phyloP scores from a whole-genome alignment of 305 asterid genomes.

The Fraxinus xanthoxyloides region DNA sequence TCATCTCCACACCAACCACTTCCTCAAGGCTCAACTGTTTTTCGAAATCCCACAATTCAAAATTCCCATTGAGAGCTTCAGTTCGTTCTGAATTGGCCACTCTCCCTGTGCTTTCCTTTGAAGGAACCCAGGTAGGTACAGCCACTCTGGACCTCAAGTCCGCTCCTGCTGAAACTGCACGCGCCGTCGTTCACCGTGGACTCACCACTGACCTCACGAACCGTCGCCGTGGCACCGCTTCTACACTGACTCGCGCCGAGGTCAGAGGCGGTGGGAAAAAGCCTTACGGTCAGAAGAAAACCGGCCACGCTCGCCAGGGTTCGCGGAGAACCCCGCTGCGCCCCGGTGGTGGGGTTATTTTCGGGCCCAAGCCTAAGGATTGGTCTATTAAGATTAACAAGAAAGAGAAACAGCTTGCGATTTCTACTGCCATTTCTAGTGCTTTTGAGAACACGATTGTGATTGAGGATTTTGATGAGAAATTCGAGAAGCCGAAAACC shows the following conservation, averaged over 20 bases:
- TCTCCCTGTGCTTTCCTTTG: slow-evolving; percentile 74
- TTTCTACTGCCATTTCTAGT: slow-evolving; percentile 79
- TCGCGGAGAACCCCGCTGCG: slow-evolving; percentile 87
- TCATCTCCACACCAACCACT: slow-evolving; percentile 40
- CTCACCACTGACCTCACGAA: slow-evolving; percentile 83
- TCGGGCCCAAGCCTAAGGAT: slow-evolving; percentile 94
- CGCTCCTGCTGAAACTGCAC: slow-evolving; percentile 83
- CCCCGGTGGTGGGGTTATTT: slow-evolving; percentile 92
- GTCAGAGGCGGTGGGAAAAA: slow-evolving; percentile 89
- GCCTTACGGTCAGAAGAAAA: slow-evolving; percentile 82
- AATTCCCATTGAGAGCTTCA: slow-evolving; percentile 21
- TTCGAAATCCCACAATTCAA: slow-evolving; percentile 33
- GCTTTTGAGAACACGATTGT: slow-evolving; percentile 63
- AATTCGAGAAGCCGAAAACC: slow-evolving; percentile 82
- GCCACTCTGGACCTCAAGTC: slow-evolving; percentile 57
- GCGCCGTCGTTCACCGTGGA: slow-evolving; percentile 98
- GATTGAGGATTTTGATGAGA: slow-evolving; percentile 73
- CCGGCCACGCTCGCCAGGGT: slow-evolving; percentile 90
- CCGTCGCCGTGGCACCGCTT: slow-evolving; percentile 90
- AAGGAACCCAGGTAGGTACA: slow-evolving; percentile 74
- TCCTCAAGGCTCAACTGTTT: slow-evolving; percentile 30
- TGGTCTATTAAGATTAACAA: slow-evolving; percentile 86
- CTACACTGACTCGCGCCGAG: slow-evolving; percentile 91
- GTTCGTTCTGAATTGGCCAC: slow-evolving; percentile 54
- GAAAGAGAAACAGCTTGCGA: slow-evolving; percentile 83